phyloP scores from a whole-genome alignment of 2,329 filamentous ascomycete genomes.

The Ceratocystis diversiconidia region DNA sequence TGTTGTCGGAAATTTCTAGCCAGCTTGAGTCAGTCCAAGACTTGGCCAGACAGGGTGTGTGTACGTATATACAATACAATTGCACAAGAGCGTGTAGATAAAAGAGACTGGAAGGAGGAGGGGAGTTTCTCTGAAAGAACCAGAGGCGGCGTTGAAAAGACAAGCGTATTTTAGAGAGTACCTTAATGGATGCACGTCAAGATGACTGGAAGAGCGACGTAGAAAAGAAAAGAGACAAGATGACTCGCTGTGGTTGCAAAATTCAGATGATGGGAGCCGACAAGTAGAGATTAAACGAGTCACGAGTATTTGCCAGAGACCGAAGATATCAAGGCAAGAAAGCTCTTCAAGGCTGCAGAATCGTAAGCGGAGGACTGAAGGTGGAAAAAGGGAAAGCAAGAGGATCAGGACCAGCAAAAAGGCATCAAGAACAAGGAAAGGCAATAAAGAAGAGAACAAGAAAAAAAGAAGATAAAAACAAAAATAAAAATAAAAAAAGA shows the following conservation, averaged over 20 bases:
- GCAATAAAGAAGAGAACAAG: background rate
- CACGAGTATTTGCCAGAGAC: background rate
- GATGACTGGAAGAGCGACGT: background rate
- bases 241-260: background rate
- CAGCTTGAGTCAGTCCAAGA: background rate
- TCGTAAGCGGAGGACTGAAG: background rate
- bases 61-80: background rate
- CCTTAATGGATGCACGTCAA: background rate
- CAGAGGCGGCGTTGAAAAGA: background rate
- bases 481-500: slow-evolving; percentile 1
- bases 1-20: background rate
- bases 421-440: background rate
- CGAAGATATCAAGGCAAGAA: background rate
- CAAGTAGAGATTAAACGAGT: background rate
- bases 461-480: background rate
- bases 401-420: background rate
- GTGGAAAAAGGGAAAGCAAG: slow-evolving; percentile 1
- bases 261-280: background rate
- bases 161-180: background rate
- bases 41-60: background rate
- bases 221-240: background rate
- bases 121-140: background rate
- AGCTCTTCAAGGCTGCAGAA: background rate
- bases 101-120: background rate
- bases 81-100: background rate